Evolutionary conservation across 164 flowering plant species (phyloP), one percentile per base, ranked within the genome.

Genomic region (Sextonia rubra): DNA sequence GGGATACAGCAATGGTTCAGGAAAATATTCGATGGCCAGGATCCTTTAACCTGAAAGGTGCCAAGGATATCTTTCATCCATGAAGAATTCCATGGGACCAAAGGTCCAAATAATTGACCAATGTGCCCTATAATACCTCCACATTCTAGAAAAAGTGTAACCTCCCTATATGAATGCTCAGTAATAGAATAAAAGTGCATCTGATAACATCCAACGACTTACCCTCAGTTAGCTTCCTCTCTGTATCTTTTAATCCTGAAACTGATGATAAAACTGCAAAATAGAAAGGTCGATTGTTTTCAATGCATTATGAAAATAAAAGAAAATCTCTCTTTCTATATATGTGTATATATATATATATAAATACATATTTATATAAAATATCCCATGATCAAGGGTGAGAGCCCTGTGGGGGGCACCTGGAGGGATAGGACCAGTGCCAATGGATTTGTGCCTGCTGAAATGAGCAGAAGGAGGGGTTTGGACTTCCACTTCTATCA

Each of bases 261-360:
- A 93, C 89, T 24, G 97, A 60, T 71, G 98, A 88, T 68, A 91
- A 76, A 81, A 93, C 98, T 93, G 92, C 89, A 88, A 73, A 37
- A 68, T 23, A 47, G 67, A 47, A 64, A 64, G n/a, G 67, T 64
- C 11, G 18, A 15, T 17, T 64, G 20, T 29, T 25, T 24, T 61
- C 14, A 61, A 61, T 61, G 25, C 64, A 61, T 61, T 12, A 25
- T 12, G 64, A 61, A 22, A 23, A 24, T 12, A 5, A 52, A 20
- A 37, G 44, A 37, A 37, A 32, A 32, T 8, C 37, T 30, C 5
- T 4, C 37, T 30, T 7, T 30, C 37, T 30, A n/a, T n/a, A n/a
- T n/a, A n/a, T n/a, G n/a, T n/a, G n/a, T n/a, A n/a, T n/a, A n/a
- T n/a, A n/a, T 30, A 30, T 30, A 30, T 30, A 30, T 30, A 30